Conservation (phyloP, 2,329 filamentous ascomycete genomes). For the Colletotrichum sp. region DNA sequence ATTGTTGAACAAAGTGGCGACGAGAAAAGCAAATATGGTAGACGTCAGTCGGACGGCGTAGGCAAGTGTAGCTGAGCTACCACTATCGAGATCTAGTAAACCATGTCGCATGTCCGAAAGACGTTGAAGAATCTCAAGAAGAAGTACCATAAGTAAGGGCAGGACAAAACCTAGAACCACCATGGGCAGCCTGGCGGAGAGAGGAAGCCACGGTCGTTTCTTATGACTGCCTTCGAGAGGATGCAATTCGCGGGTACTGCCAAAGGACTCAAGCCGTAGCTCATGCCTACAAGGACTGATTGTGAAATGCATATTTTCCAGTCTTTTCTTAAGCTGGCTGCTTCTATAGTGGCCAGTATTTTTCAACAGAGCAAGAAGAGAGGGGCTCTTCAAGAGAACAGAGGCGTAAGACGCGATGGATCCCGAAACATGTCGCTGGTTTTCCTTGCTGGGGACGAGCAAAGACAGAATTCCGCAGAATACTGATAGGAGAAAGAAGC, state of each 20-base stretch:
- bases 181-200: rapidly evolving
- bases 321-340: rapidly evolving
- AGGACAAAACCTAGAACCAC: too few relatives aligned
- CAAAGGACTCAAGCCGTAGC: rapidly evolving
- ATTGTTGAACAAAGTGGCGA: too few relatives aligned
- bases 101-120: rapidly evolving
- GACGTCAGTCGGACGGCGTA: rapidly evolving
- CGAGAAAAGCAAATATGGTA: too few relatives aligned
- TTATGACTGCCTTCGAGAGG: too few relatives aligned
- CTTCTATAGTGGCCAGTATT: too few relatives aligned
- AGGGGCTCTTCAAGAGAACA: rapidly evolving
- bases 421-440: rapidly evolving
- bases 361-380: too few relatives aligned
- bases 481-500: rapidly evolving
- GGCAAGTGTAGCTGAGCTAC: too few relatives aligned
- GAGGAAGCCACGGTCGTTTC: too few relatives aligned
- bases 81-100: rapidly evolving
- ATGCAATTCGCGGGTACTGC: too few relatives aligned
- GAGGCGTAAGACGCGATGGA: too few relatives aligned
- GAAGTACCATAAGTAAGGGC: rapidly evolving
- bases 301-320: rapidly evolving
- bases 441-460: rapidly evolving
- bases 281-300: rapidly evolving
- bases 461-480: too few relatives aligned
- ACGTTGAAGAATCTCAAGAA: too few relatives aligned